These are phyloP conservation scores for Paramecium sexaurelia DNA, from an alignment of 73 alveolate genomes.

Conservation along the genomic window DNA sequence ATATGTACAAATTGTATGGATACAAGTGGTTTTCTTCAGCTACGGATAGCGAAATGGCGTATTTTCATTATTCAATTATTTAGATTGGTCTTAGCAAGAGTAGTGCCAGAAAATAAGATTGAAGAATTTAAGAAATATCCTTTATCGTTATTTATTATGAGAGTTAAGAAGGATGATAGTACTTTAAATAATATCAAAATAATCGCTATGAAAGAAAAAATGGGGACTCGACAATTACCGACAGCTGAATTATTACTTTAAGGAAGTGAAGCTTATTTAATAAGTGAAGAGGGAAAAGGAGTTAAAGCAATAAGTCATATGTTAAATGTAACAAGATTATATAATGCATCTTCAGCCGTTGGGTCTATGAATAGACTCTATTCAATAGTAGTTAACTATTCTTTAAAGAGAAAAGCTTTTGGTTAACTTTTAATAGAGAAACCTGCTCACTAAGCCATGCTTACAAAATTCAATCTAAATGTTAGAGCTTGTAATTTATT, in stretches of 20 bases:
- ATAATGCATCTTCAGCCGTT: constrained; percentile 79
- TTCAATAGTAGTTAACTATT: constrained; percentile 83
- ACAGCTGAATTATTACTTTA: constrained; percentile 86
- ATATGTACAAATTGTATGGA: constrained; percentile 75
- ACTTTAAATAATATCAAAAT: constrained; percentile 76
- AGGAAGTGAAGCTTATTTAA: constrained; percentile 74
- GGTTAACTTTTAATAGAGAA: constrained; percentile 76
- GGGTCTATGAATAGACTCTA: constrained; percentile 80
- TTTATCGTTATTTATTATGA: constrained; percentile 75
- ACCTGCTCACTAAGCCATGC: constrained; percentile 67
- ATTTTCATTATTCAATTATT: neutral
- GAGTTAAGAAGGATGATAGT: constrained; percentile 69
- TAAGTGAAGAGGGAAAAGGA: constrained; percentile 86
- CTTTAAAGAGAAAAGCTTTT: constrained; percentile 82
- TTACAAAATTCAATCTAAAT: neutral
- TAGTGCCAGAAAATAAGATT: constrained; percentile 68
- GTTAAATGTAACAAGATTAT: constrained; percentile 88
- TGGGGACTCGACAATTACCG: constrained; percentile 94
- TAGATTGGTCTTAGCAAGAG: constrained; percentile 81
- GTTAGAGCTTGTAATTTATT: constrained; percentile 67
- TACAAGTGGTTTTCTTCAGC: constrained; percentile 94
- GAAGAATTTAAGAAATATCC: constrained; percentile 57
- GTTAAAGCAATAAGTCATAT: constrained; percentile 80
- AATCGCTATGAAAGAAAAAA: constrained; percentile 85
- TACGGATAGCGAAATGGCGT: constrained; percentile 87